phyloP scores from a whole-genome alignment of 176 grass and related monocot genomes.

The Bromus sterilis region DNA sequence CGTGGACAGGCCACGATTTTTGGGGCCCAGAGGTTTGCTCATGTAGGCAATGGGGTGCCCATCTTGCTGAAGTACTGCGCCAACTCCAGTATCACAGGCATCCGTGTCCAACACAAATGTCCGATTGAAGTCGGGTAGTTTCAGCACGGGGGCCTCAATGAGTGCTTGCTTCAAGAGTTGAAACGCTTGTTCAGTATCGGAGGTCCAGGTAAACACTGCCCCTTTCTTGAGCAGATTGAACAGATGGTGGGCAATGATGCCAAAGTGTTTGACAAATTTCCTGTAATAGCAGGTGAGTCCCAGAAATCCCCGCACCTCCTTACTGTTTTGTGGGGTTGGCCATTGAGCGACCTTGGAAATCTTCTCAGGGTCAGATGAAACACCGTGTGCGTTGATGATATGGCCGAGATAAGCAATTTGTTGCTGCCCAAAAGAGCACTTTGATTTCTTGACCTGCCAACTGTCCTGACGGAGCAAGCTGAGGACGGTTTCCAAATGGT shows the following conservation, averaged over 20 bases:
- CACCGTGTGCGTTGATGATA: not conserved
- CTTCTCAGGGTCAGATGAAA: not conserved
- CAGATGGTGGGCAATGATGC: not conserved
- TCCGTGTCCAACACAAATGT: too few species aligned
- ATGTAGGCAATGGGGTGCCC: too few species aligned
- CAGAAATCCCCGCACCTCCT: not conserved
- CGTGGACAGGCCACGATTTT: too few species aligned
- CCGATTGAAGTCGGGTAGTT: too few species aligned
- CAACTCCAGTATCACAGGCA: too few species aligned
- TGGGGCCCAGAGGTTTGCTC: too few species aligned
- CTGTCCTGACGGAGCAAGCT: accelerated
- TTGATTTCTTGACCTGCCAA: not conserved
- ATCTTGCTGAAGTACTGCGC: too few species aligned
- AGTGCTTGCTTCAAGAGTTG: too few species aligned
- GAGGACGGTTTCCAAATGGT: not conserved
- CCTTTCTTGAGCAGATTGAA: not conserved
- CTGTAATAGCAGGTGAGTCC: not conserved
- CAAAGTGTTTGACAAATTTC: not conserved
- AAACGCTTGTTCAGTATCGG: too few species aligned
- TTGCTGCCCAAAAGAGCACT: not conserved
- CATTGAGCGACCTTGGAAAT: not conserved
- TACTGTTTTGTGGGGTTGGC: not conserved
- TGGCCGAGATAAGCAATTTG: not conserved
- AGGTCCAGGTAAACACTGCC: too few species aligned
- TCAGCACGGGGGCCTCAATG: too few species aligned